Evolutionary conservation across 345 rosid species (phyloP), one percentile per base, ranked within the genome.

Genomic region (Brassica nigra): DNA sequence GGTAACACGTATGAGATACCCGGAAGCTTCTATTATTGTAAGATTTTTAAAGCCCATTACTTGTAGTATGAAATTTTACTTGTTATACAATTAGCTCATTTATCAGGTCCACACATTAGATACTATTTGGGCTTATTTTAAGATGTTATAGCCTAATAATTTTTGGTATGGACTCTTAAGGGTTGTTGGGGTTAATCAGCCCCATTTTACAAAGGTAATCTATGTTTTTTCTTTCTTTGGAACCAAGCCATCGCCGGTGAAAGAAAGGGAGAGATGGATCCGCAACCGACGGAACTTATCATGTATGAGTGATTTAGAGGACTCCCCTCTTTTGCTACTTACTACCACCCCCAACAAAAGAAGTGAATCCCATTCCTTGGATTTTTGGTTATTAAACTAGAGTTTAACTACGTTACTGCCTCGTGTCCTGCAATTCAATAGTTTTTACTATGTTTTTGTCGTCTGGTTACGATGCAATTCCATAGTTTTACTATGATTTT

Each of bases 1-100:
- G 31, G n/a, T 59, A 59, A 59, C 73, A 65, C 73, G 67, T 78
- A 42, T 6, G 2, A 29, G 42, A 37, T 10, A 42, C 49, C 14
- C 49, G 14, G 49, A 42, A 42, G 49, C 49, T 42, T 42, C 49
- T 42, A 42, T 42, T 42, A 39, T 42, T 42, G 49, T 42, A 42
- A 11, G 11, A 39, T 34, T 2, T 34, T 34, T 8, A 34, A 34
- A 34, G 37, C 7, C 37, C 37, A 34, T 34, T 34, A 34, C 27
- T 23, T 23, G 0, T 23, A 23, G 27, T 23, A 23, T 23, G 27
- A 1, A 23, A 2, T 34, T 34, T 34, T 34, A 34, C 37, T 34
- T 6, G 37, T 34, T 6, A 34, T 34, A 5, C 37, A 8, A 34
- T 34, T 34, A 2, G 49, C 4, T 14, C 49, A 42, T 42, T 10